Base-by-base conservation (phyloP, 2,329 filamentous ascomycete genomes). In the Grosmannia serpens region DNA sequence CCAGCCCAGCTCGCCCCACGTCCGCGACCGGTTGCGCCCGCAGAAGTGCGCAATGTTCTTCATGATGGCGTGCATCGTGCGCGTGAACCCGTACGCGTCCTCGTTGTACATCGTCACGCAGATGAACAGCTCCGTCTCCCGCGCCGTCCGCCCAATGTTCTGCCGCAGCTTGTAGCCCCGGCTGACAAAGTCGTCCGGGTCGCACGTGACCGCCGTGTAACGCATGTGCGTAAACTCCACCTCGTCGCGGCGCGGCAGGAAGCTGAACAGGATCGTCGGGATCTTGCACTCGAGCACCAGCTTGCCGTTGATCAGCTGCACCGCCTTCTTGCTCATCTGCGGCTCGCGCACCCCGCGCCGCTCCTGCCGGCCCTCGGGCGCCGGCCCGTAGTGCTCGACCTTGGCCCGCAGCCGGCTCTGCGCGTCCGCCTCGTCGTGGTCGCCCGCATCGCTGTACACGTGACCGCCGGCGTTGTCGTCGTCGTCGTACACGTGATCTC, bases 21-120 rank as follows among this genome's bases (percentile, higher is more conserved):
- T 97, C 60, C 94, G 84, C 7, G 91, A 96, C 70, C 94, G 92
- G 58, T 86, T 88, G 57, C 94, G 86, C 24, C 87, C 90, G 77
- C 94, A 99, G 73, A 99, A 96, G 70, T 97, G 94, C 17, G 89
- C 85, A 66, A 99, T 92, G 70, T 99, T 99, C 71, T 95, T 91
- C 89, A 99, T 95, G 59, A 99, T 89, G 58, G 92, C 94, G 70
- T 97, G 90, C 92, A 99, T 97, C 1, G 94, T 99, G 53, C 94
- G 84, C 8, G 94, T 96, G 67, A 99, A 99, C 68, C 91, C 84
- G 66, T 96, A 89, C 69, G 97, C 94, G 72, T 96, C 89, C 73
- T 99, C 94, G 72, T 99, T 99, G 77, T 99, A 99, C 92, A 96
- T 96, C 58, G 92, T 97, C 57, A 97, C 85, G 46, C 91, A 92